Evolutionary conservation across 441 rosid genomes (phyloP).

Genomic region (Adansonia gregorii): DNA sequence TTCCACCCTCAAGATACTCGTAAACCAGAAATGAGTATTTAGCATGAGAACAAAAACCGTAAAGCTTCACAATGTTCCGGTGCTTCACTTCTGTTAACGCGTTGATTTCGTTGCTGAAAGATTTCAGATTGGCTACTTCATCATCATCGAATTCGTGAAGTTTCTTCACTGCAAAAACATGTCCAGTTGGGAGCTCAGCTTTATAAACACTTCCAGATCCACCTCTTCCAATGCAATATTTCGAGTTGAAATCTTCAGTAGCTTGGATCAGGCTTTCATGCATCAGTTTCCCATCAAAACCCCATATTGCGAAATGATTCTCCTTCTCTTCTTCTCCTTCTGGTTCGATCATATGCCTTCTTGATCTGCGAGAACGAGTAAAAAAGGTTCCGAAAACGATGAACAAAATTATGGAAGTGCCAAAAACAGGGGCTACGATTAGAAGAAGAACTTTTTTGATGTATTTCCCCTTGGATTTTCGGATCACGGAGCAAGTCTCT

Average conservation of each 20-base stretch:
- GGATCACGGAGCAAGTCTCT: background rate
- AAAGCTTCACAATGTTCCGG: background rate
- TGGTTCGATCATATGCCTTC: background rate
- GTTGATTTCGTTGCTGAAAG: background rate
- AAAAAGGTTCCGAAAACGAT: background rate
- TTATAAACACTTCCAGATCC: slow-evolving; percentile 10
- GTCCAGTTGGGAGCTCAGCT: slow-evolving; percentile 15
- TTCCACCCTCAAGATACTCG: slow-evolving; percentile 11
- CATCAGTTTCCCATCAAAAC: slow-evolving; percentile 11
- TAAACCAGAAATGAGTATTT: slow-evolving; percentile 16
- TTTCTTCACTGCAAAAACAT: slow-evolving; percentile 23
- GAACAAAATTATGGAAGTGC: background rate
- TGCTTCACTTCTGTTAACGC: slow-evolving; percentile 8
- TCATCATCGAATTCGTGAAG: background rate
- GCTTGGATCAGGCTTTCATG: slow-evolving; percentile 12
- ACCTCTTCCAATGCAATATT: slow-evolving; percentile 15
- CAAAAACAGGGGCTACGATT: background rate
- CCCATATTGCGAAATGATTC: background rate
- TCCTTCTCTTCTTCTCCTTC: slow-evolving; percentile 6
- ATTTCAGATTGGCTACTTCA: background rate
- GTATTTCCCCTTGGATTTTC: slow-evolving; percentile 14
- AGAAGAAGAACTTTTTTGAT: background rate
- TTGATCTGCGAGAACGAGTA: background rate
- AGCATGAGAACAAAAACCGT: slow-evolving; percentile 23
- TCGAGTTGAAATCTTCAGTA: background rate